Conservation (phyloP, 495 filamentous ascomycete genomes). For the Cairneyella variabilis region DNA sequence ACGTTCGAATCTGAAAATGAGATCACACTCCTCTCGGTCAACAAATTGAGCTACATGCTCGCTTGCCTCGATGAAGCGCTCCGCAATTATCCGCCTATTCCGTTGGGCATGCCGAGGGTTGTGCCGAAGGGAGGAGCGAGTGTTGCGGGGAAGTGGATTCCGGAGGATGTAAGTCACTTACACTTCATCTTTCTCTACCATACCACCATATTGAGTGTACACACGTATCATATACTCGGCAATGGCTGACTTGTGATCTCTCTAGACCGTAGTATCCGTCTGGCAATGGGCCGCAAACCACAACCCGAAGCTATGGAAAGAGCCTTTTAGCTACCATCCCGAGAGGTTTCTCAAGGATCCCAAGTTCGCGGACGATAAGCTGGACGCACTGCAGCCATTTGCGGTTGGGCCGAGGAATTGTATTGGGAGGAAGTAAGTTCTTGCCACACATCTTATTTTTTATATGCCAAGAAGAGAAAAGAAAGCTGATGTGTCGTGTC, state of each 20-base stretch:
- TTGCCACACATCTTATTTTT: too few species aligned
- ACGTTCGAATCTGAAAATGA: constrained; percentile 46
- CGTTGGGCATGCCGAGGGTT: constrained; percentile 50
- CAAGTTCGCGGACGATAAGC: constrained; percentile 36
- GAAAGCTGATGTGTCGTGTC: neutral
- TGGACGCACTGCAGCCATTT: constrained; percentile 51
- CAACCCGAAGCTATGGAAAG: neutral
- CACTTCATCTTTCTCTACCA: neutral
- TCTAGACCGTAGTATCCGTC: too few species aligned
- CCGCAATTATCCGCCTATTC: constrained; percentile 62
- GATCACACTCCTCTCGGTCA: constrained; percentile 47
- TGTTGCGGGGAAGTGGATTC: neutral
- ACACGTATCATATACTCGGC: too few species aligned
- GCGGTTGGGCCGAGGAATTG: constrained; percentile 55
- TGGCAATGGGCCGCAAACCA: too few species aligned
- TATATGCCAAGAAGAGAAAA: constrained; percentile 32
- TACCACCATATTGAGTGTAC: too few species aligned
- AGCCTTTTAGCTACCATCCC: neutral
- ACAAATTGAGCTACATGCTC: constrained; percentile 42
- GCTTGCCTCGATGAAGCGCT: constrained; percentile 66
- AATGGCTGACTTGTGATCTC: too few species aligned
- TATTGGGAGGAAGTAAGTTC: constrained; percentile 53
- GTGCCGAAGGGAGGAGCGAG: neutral
- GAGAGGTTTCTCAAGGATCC: constrained; percentile 26
- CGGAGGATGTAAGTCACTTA: neutral